Percentiles rank a stretch among this genome's conserved stretches.
phyloP scores from a whole-genome alignment of 1,284 basidiomycete species.

The Leccinum solheimii region DNA sequence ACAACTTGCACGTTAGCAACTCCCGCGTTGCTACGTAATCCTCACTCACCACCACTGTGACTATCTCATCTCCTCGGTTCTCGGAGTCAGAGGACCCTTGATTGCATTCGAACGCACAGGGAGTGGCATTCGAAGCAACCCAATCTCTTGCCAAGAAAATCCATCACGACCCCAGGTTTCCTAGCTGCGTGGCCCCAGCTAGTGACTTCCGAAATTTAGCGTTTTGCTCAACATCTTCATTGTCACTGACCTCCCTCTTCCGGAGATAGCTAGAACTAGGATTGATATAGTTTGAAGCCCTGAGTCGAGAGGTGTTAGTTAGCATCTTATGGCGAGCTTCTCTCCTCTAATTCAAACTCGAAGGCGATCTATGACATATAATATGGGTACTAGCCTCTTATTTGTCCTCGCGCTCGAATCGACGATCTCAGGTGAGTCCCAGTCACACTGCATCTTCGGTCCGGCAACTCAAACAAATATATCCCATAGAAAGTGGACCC shows the following conservation, averaged over 20 bases:
- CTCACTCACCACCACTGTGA: neutral
- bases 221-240: neutral
- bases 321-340: too few species aligned
- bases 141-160: neutral
- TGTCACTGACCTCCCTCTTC: neutral
- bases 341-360: neutral
- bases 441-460: too few species aligned
- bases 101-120: neutral
- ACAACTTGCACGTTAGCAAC: neutral
- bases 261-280: neutral
- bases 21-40: neutral
- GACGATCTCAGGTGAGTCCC: conserved; percentile 1
- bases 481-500: neutral
- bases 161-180: neutral
- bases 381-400: too few species aligned
- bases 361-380: neutral
- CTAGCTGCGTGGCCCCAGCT: neutral
- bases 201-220: neutral
- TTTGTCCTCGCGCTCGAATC: neutral
- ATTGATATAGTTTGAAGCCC: neutral
- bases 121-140: neutral
- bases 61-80: neutral
- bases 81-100: neutral
- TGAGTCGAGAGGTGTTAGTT: neutral
- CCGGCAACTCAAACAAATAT: neutral